A percentile compares a stretch with the other conserved stretches of the same genome.
Conservation (phyloP, 2,329 filamentous ascomycete genomes). For the Metarhizium robertsii region DNA sequence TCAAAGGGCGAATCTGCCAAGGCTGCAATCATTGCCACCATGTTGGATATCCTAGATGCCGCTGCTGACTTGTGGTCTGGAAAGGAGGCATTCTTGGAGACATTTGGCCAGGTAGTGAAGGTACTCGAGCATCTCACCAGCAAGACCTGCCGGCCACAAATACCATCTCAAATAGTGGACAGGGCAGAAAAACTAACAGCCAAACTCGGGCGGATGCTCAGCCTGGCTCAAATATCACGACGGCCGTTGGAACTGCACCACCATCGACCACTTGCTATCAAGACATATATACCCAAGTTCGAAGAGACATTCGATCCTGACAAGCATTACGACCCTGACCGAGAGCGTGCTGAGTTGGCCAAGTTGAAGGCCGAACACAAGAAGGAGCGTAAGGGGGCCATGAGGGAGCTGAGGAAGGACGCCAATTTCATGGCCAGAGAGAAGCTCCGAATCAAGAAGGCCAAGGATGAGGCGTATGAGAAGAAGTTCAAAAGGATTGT, state of each 20-base stretch:
- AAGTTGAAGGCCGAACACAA: constrained; percentile 88
- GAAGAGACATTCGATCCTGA: constrained; percentile 90
- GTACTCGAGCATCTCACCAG: constrained; percentile 54
- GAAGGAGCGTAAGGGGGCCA: constrained; percentile 86
- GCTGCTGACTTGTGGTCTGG: constrained; percentile 65
- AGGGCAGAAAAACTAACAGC: constrained; percentile 31
- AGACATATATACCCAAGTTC: constrained; percentile 84
- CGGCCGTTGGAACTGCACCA: constrained; percentile 81
- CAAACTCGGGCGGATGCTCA: constrained; percentile 45
- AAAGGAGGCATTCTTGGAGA: constrained; percentile 68
- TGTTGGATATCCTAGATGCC: constrained; percentile 54
- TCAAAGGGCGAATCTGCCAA: constrained; percentile 30
- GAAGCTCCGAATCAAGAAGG: constrained; percentile 85
- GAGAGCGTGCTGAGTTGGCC: constrained; percentile 73
- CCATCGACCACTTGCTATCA: constrained; percentile 82
- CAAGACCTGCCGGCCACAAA: constrained; percentile 38
- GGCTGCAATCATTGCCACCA: constrained; percentile 50
- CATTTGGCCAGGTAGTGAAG: constrained; percentile 56
- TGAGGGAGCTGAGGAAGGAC: constrained; percentile 92
- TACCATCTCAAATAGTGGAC: constrained; percentile 34
- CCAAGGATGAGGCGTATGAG: constrained; percentile 87
- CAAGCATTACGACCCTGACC: constrained; percentile 95
- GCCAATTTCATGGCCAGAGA: constrained; percentile 88
- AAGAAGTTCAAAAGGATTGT: constrained; percentile 89
- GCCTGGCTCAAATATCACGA: constrained; percentile 55